phyloP scores from a whole-genome alignment of 805 yeast species.

The Cephaloascus fragrans region DNA sequence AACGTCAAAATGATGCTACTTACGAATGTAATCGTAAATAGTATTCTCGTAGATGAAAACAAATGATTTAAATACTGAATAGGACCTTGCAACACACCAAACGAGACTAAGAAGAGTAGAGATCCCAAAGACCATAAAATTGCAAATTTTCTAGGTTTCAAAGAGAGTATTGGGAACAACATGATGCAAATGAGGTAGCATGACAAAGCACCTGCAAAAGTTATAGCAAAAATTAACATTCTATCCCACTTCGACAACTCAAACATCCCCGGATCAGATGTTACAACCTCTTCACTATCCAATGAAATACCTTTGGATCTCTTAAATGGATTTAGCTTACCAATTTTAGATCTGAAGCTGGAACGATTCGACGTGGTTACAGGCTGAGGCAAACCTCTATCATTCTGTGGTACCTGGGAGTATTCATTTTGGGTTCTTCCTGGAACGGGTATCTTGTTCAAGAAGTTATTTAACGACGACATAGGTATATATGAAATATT shows the following conservation, averaged over 20 bases:
- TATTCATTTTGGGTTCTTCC: neutral
- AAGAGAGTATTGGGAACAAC: constrained; percentile 28
- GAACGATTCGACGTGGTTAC: neutral
- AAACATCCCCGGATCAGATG: constrained; percentile 31
- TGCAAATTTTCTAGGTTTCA: constrained; percentile 35
- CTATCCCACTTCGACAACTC: constrained; percentile 36
- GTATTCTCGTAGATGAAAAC: constrained; percentile 28
- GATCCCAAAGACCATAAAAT: constrained; percentile 38
- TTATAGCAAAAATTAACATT: constrained; percentile 32
- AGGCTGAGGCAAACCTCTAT: neutral
- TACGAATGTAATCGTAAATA: constrained; percentile 26
- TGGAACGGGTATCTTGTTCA: neutral
- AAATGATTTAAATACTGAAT: constrained; percentile 28
- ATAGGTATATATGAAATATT: too few relatives aligned
- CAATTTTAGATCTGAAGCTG: constrained; percentile 4
- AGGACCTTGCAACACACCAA: constrained; percentile 35
- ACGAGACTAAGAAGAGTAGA: constrained; percentile 33
- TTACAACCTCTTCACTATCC: constrained; percentile 14
- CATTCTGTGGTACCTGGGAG: neutral
- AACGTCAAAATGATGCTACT: constrained; percentile 30
- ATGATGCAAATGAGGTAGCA: constrained; percentile 33
- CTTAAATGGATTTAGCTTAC: constrained; percentile 4
- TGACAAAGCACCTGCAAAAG: constrained; percentile 29
- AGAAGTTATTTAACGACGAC: neutral
- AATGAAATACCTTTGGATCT: constrained; percentile 2